These are phyloP conservation scores for Triticum dicoccoides DNA, from an alignment of 176 grass and related monocot genomes.

Conservation along the genomic window DNA sequence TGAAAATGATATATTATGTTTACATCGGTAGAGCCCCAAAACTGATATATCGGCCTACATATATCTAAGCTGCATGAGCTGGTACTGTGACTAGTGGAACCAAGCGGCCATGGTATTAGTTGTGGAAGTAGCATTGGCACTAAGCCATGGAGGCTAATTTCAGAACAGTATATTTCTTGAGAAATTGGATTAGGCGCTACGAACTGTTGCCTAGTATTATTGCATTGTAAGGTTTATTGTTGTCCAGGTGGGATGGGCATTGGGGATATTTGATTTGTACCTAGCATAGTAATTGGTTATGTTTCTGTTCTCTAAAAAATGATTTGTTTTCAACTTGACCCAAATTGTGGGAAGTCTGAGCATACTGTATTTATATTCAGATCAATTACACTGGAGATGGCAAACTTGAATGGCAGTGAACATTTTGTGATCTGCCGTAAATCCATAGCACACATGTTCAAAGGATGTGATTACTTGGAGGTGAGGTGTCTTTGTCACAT, in stretches of 20 bases:
- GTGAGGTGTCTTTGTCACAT: conserved; percentile 37
- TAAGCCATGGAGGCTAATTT: neutral
- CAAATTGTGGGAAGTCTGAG: neutral
- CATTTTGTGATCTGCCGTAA: conserved; percentile 36
- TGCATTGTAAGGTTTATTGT: neutral
- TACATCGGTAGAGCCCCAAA: no score
- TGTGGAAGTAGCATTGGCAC: neutral
- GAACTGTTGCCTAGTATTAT: neutral
- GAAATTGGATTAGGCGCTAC: neutral
- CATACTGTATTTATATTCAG: conserved; percentile 28
- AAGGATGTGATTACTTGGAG: conserved; percentile 64
- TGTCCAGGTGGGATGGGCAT: neutral
- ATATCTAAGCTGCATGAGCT: neutral
- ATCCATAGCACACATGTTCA: conserved; percentile 51
- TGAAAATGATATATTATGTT: no score
- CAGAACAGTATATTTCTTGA: neutral
- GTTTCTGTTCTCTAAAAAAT: neutral
- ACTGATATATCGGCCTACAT: neutral
- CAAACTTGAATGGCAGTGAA: conserved; percentile 5
- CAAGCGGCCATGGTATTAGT: neutral
- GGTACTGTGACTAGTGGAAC: neutral
- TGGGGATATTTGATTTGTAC: neutral
- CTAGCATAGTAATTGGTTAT: neutral
- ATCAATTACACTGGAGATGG: conserved; percentile 44
- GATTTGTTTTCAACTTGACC: neutral